phyloP scores from a whole-genome alignment of 805 yeast species.

The Saccharomycopsis malanga region DNA sequence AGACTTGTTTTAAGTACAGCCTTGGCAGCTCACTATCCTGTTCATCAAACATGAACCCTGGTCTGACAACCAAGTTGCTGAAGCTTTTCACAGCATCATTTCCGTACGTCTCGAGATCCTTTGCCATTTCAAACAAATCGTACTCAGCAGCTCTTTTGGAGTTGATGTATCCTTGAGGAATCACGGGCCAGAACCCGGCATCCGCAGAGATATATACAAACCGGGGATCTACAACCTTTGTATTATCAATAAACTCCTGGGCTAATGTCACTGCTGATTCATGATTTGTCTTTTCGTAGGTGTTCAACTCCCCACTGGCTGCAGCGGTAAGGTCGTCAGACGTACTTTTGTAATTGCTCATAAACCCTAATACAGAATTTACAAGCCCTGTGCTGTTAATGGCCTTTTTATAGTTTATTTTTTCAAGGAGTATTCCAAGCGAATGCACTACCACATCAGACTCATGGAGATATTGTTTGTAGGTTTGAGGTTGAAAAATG shows the following conservation, averaged over 20 bases:
- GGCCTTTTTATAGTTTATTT: conserved; percentile 59
- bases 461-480: conserved; percentile 38
- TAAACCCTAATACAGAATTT: background rate
- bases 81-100: conserved; percentile 25
- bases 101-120: background rate
- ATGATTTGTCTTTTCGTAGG: conserved; percentile 6
- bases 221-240: conserved; percentile 29
- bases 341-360: background rate
- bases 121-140: conserved; percentile 33
- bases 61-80: conserved; percentile 62
- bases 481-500: conserved; percentile 57
- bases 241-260: conserved; percentile 19
- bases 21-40: conserved; percentile 32
- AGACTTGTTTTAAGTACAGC: conserved; percentile 34
- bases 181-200: conserved; percentile 42
- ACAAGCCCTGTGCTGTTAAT: conserved; percentile 1
- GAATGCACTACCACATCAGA: conserved; percentile 74
- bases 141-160: conserved; percentile 76
- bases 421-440: conserved; percentile 69
- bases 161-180: conserved; percentile 64
- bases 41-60: conserved; percentile 77
- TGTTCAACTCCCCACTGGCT: conserved; percentile 41
- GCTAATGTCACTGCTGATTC: conserved; percentile 9
- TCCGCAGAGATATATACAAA: conserved; percentile 83
- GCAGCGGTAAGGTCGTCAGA: background rate